These are phyloP conservation scores for Ceratocystis huliohia DNA, from an alignment of 2,329 filamentous ascomycete species.

Conservation along the genomic window DNA sequence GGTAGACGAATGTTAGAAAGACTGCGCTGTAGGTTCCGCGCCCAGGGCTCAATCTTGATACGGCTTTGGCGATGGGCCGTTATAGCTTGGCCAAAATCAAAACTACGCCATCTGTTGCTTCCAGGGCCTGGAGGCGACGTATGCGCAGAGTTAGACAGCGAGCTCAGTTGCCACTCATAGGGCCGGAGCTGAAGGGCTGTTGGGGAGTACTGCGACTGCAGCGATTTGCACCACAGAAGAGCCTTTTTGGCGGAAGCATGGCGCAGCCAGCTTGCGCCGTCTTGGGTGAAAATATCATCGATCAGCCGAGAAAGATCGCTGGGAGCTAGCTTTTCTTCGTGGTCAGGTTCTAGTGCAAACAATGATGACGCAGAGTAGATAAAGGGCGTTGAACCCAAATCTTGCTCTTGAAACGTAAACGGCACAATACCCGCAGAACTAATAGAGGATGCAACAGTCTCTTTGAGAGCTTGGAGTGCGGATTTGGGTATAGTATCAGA, in stretches of 20 bases:
- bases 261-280: conserved; percentile 68
- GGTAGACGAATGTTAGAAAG: conserved; percentile 59
- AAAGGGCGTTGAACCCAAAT: background rate
- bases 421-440: conserved; percentile 44
- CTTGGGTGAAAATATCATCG: conserved; percentile 60
- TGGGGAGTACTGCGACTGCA: conserved; percentile 16
- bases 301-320: conserved; percentile 64
- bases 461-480: conserved; percentile 47
- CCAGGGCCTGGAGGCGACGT: conserved; percentile 7
- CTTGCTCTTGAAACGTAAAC: conserved; percentile 46
- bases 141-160: background rate
- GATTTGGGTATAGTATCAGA: conserved; percentile 54
- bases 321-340: conserved; percentile 62
- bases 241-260: conserved; percentile 75
- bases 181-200: conserved; percentile 22
- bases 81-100: background rate
- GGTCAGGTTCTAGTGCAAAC: conserved; percentile 54
- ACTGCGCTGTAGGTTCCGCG: conserved; percentile 64
- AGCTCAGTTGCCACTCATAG: conserved; percentile 38
- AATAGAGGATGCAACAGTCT: conserved; percentile 44
- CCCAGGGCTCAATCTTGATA: conserved; percentile 70
- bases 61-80: conserved; percentile 28
- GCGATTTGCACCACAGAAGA: conserved; percentile 51
- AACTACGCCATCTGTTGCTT: conserved; percentile 23
- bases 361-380: conserved; percentile 58